Evolutionary conservation across 1,139 yeast genomes (phyloP).

Genomic region (Debaryomyces subglobosus): DNA sequence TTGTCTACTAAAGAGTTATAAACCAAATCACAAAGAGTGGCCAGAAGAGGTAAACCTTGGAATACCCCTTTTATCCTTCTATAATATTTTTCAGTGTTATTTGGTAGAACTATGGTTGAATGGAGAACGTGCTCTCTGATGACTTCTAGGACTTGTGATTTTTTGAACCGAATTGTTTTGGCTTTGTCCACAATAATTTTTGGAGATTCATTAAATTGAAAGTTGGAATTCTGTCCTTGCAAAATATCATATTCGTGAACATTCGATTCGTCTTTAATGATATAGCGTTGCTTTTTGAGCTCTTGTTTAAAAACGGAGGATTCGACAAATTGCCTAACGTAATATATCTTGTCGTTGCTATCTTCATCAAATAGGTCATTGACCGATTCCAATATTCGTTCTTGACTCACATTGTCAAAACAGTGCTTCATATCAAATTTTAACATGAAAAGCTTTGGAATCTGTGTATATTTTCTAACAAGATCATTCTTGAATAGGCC

Average conservation of each 20-base stretch:
- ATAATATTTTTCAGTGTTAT: slow-evolving; percentile 17
- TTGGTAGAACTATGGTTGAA: slow-evolving; percentile 20
- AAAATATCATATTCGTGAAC: slow-evolving; percentile 19
- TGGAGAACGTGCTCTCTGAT: slow-evolving; percentile 30
- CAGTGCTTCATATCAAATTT: slow-evolving; percentile 83
- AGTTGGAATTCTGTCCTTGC: slow-evolving; percentile 4
- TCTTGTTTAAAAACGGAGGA: slow-evolving; percentile 7
- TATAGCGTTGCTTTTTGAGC: slow-evolving; percentile 15
- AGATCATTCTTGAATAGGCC: slow-evolving; percentile 20
- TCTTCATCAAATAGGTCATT: slow-evolving; percentile 28
- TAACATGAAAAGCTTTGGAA: slow-evolving; percentile 52
- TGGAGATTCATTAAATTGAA: slow-evolving; percentile 2
- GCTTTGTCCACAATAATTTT: slow-evolving; percentile 26
- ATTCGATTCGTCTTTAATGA: slow-evolving; percentile 16
- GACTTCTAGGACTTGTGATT: slow-evolving; percentile 25
- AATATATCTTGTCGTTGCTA: slow-evolving; percentile 23
- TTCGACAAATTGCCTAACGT: slow-evolving; percentile 24
- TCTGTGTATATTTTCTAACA: slow-evolving; percentile 14
- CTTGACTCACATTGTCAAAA: slow-evolving; percentile 72
- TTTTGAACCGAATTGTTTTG: slow-evolving; percentile 29
- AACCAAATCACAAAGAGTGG: slow-evolving; percentile 73
- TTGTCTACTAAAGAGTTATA: slow-evolving; percentile 65
- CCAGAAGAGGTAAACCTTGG: slow-evolving; percentile 84
- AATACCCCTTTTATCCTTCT: slow-evolving; percentile 70
- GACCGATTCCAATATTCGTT: slow-evolving; percentile 39